phyloP scores from a whole-genome alignment of 257 asterid genomes.

The Forsythia suspensa region DNA sequence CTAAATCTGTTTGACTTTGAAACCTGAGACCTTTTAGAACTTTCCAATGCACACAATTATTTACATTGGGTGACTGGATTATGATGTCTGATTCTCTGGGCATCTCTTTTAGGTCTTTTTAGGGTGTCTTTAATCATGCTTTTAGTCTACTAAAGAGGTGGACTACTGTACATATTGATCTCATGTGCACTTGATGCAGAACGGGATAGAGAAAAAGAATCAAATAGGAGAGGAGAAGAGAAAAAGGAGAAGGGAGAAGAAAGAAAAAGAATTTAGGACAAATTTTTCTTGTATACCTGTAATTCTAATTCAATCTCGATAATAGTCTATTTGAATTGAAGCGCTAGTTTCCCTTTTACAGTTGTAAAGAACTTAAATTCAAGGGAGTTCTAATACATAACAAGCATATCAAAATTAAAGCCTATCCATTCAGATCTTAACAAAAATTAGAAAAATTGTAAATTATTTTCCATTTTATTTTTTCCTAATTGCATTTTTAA shows the following conservation, averaged over 20 bases:
- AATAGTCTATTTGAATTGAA: no score
- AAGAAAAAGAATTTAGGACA: no score
- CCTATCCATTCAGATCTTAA: no score
- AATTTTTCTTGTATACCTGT: no score
- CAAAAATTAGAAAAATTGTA: no score
- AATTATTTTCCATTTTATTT: no score
- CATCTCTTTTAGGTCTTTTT: neutral
- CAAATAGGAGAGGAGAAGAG: neutral
- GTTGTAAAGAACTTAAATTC: no score
- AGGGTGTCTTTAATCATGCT: neutral
- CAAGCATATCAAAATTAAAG: no score
- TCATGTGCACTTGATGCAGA: neutral
- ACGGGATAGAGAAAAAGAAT: neutral
- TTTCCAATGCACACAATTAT: constrained; percentile 5
- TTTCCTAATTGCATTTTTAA: no score
- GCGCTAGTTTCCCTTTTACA: no score
- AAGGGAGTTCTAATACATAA: no score
- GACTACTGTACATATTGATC: neutral
- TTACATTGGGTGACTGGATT: neutral
- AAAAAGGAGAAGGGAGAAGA: neutral
- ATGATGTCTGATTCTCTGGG: neutral
- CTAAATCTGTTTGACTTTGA: neutral
- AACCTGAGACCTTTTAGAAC: neutral
- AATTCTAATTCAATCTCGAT: no score
- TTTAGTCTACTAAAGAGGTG: neutral